Evolutionary conservation across 2,329 filamentous ascomycete species (phyloP).

Genomic region (Trichoderma sp.): DNA sequence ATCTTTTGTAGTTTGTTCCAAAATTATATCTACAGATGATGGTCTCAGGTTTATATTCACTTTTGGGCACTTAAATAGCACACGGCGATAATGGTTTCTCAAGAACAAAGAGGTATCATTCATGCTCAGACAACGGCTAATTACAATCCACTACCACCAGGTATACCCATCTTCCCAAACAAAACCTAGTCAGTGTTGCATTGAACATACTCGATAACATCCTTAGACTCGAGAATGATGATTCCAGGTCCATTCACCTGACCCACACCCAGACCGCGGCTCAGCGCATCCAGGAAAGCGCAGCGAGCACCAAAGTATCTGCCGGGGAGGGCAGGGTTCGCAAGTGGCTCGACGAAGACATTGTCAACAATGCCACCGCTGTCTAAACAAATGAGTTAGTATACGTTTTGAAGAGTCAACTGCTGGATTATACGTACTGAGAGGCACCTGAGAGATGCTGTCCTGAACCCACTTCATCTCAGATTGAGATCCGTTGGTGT

Average conservation of each 20-base stretch:
- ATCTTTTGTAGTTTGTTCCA: neutral
- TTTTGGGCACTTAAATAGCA: neutral
- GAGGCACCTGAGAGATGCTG: neutral
- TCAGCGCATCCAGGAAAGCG: neutral
- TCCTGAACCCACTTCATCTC: neutral
- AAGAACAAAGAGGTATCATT: neutral
- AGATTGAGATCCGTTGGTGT: neutral
- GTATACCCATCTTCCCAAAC: too few relatives aligned
- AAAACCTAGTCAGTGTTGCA: neutral
- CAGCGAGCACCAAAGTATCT: neutral
- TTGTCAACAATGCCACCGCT: slow-evolving; percentile 1
- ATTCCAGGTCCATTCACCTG: neutral
- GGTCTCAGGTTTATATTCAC: neutral
- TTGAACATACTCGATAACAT: neutral
- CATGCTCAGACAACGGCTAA: neutral
- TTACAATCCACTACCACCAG: neutral
- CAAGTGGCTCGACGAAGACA: neutral
- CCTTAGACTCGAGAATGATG: neutral
- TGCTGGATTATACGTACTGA: neutral
- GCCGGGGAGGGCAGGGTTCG: neutral
- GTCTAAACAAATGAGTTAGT: neutral
- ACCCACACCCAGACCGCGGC: neutral
- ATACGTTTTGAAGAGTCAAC: neutral
- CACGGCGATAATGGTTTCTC: neutral
- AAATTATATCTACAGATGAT: neutral